Base-by-base conservation (phyloP, 2,329 filamentous ascomycete genomes). In the Amphichorda felina region DNA sequence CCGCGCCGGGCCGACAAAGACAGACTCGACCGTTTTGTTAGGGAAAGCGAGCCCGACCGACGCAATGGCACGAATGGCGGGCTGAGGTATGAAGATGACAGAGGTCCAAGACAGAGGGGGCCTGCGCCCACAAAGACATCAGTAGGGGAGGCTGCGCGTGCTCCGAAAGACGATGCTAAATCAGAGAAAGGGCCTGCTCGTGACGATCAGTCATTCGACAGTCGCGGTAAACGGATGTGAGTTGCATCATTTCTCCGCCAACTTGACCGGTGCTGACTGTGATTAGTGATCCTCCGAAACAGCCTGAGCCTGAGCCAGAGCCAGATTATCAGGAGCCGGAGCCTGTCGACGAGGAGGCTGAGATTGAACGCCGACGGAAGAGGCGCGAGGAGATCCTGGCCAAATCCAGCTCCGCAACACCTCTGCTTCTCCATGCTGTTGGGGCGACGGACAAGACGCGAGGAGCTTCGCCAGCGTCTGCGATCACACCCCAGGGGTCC, bases 291-390 rank as follows among this genome's bases (percentile, higher is more conserved):
- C 18, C 18, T 14, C 10, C 19, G 19, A 16, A 19, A 16, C 5
- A 31, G 29, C 16, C 15, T 9, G 29, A 31, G 16, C 45, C 40
- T 43, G 60, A 51, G 43, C 52, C 50, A 8, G 55, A 59, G 43
- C 55, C 61, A 39, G 64, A 72, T 41, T 64, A 59, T 44, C 63
- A 70, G 41, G 68, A 72, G 43, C 62, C 70, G 38, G 66, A 76
- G 46, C 67, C 72, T n/a, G 54, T 86, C 45, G 82, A 93, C 54
- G 83, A 93, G 61, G 82, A 82, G 42, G 79, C 82, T 45, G 70
- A 89, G 50, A 82, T 94, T 49, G 83, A 93, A 56, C 79, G 86
- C 49, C 82, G 88, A 37, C 81, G 87, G 19, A 86, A 82, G 52
- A 76, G 82, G 39, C 79, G 88, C 44, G 84, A 91, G 60, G 84